phyloP scores from a whole-genome alignment of 2,329 filamentous ascomycete species.

The Aphanoascus verrucosus region DNA sequence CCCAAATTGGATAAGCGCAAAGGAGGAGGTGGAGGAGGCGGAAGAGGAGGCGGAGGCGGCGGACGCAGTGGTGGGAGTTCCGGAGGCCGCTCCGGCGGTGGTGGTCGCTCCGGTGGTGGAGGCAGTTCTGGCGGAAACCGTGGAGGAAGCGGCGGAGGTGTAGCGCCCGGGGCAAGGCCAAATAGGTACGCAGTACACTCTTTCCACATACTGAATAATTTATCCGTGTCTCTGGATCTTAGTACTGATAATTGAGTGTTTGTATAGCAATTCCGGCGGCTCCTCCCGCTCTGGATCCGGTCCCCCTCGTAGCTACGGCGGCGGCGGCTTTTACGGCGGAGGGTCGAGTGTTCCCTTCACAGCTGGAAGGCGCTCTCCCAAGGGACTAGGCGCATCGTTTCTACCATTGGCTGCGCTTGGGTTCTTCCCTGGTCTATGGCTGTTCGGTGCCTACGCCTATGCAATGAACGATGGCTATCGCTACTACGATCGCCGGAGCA shows the following conservation, averaged over 20 bases:
- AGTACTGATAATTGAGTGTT: not conserved
- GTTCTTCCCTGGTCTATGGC: slow-evolving; percentile 45
- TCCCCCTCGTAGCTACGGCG: slow-evolving; percentile 37
- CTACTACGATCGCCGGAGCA: slow-evolving; percentile 37
- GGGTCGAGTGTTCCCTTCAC: slow-evolving; percentile 44
- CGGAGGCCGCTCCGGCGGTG: slow-evolving; percentile 14
- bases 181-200: not conserved
- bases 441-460: slow-evolving; percentile 48
- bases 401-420: slow-evolving; percentile 38
- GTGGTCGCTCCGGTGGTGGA: slow-evolving; percentile 14
- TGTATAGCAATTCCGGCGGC: slow-evolving; percentile 15
- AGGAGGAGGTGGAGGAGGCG: slow-evolving; percentile 38
- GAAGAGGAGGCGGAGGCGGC: slow-evolving; percentile 21
- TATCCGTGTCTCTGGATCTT: not conserved
- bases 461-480: slow-evolving; percentile 40
- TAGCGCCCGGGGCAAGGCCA: slow-evolving; percentile 5
- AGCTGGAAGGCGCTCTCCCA: slow-evolving; percentile 36
- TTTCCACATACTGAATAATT: not conserved
- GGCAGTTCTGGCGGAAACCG: not conserved
- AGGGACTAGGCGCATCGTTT: slow-evolving; percentile 41
- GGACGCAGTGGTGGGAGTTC: slow-evolving; percentile 17
- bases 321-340: slow-evolving; percentile 45
- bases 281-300: slow-evolving; percentile 16
- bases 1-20: slow-evolving; percentile 39
- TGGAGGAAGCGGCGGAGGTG: too few relatives aligned